Conservation (phyloP, 2,329 filamentous ascomycete species). For the Claviceps fusiformis region DNA sequence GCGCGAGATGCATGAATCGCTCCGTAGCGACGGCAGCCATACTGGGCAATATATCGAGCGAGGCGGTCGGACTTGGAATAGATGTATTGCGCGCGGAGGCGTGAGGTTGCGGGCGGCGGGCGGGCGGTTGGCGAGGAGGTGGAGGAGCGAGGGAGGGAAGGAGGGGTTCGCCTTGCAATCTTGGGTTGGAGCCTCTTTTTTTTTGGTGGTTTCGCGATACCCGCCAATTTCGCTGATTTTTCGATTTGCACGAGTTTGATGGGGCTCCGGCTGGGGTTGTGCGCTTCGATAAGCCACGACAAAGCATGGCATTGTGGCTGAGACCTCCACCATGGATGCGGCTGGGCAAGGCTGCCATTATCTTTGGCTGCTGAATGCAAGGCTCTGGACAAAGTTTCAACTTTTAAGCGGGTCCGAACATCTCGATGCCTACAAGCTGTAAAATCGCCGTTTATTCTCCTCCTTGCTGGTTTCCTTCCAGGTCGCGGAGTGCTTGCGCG, state of each 20-base stretch:
- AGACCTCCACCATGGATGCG: conserved; percentile 19
- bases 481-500: too few species aligned
- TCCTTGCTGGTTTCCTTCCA: not conserved
- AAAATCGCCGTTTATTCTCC: not conserved
- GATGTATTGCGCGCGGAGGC: conserved; percentile 2
- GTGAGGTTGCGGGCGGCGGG: not conserved
- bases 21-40: conserved; percentile 69
- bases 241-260: conserved; percentile 27
- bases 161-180: not conserved
- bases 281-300: conserved; percentile 38
- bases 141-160: conserved; percentile 6
- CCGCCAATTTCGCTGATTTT: conserved; percentile 29
- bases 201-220: conserved; percentile 16
- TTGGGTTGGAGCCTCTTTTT: not conserved
- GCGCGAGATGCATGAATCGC: conserved; percentile 86
- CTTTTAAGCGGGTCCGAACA: conserved; percentile 7
- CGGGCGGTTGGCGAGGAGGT: conserved; percentile 8
- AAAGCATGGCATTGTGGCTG: conserved; percentile 20
- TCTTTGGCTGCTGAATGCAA: conserved; percentile 12
- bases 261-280: conserved; percentile 32
- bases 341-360: conserved; percentile 14
- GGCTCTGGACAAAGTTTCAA: conserved; percentile 16
- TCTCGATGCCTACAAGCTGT: not conserved
- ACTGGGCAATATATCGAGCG: conserved; percentile 31
- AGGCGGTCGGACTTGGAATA: conserved; percentile 4